Percentiles rank a stretch among this genome's conserved stretches.
These are phyloP conservation scores for Cylindrodendrum hubeiense DNA, from an alignment of 2,329 filamentous ascomycete genomes.

Conservation along the genomic window DNA sequence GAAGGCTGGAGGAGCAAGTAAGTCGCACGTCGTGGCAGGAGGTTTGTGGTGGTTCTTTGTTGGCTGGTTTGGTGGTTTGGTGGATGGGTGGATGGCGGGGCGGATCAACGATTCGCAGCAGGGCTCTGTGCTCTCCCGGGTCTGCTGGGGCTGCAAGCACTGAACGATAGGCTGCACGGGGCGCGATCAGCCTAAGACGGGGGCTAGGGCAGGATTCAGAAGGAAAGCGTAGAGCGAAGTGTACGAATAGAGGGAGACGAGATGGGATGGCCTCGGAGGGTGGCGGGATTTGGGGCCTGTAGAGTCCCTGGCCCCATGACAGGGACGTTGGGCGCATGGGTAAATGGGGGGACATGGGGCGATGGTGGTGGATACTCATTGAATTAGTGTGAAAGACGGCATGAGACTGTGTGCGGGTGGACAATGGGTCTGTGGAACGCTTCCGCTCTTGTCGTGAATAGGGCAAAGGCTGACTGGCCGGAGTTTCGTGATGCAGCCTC, in stretches of 20 bases:
- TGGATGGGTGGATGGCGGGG: slow-evolving; percentile 25
- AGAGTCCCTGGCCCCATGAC: neutral
- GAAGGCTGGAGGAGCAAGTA: slow-evolving; percentile 29
- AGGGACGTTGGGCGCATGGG: neutral
- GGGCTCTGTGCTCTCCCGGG: slow-evolving; percentile 6
- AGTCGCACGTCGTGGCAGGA: slow-evolving; percentile 28
- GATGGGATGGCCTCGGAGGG: neutral
- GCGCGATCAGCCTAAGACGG: neutral
- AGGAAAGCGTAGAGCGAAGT: slow-evolving; percentile 6
- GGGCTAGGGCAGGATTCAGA: slow-evolving; percentile 7
- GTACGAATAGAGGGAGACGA: neutral
- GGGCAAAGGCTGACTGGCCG: too few relatives aligned
- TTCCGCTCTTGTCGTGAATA: neutral
- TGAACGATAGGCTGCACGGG: slow-evolving; percentile 1
- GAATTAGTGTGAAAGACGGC: neutral
- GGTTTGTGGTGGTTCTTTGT: slow-evolving; percentile 31
- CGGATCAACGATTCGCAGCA: slow-evolving; percentile 44
- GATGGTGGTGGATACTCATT: too few relatives aligned
- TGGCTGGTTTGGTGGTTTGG: slow-evolving; percentile 21
- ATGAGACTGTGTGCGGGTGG: neutral
- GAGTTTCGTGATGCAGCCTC: neutral
- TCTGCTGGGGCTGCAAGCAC: neutral
- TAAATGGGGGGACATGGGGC: neutral
- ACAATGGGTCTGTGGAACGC: neutral
- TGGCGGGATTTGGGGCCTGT: neutral